Evolutionary conservation across 2,329 filamentous ascomycete genomes (phyloP), one percentile per base, ranked within the genome.

Genomic region (Apiospora hydei): DNA sequence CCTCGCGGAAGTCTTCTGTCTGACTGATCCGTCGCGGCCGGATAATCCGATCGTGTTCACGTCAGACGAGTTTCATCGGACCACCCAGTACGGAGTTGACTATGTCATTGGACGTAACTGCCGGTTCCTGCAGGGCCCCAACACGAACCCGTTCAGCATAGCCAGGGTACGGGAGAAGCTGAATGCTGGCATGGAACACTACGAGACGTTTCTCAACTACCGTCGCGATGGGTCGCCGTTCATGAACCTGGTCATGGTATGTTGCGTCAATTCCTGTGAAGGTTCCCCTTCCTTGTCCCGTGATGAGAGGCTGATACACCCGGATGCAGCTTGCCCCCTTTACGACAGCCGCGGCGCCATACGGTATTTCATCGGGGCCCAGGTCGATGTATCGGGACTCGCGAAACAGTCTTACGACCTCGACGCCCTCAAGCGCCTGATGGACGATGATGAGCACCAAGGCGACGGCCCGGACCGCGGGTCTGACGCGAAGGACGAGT

Each of bases 31-130:
- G 7, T 93, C 91, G 1, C 85, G 92, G 71, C 84, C 87, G 2
- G 93, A 94, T 73, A 94, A 94, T 77, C 93, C 92, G 0, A 93
- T 94, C 72, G 89, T 94, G 2, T 94, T 94, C 80, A 91, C 92
- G 10, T 94, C 91, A 1, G 90, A 94, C 85, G 92, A 93, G 80
- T 94, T 94, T 76, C 88, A 93, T 75, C 86, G 89, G 67, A 93
- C 91, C 3, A 94, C 92, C 0, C 91, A 94, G 75, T 95, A 94
- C 77, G 92, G 92, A 3, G 90, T 93, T 82, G 87, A 86, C 71
- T 93, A 94, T 78, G 88, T 90, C 4, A 88, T 95, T 24, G 93
- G 93, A 0, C 89, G 92, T 38, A 95, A 95, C 74, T 95, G 93
- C 76, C 89, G 93, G 11, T 95, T 95, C 76, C 86, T 95, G 1